These are phyloP conservation scores for Alternaria viburni DNA, from an alignment of 2,329 filamentous ascomycete genomes.

Conservation along the genomic window DNA sequence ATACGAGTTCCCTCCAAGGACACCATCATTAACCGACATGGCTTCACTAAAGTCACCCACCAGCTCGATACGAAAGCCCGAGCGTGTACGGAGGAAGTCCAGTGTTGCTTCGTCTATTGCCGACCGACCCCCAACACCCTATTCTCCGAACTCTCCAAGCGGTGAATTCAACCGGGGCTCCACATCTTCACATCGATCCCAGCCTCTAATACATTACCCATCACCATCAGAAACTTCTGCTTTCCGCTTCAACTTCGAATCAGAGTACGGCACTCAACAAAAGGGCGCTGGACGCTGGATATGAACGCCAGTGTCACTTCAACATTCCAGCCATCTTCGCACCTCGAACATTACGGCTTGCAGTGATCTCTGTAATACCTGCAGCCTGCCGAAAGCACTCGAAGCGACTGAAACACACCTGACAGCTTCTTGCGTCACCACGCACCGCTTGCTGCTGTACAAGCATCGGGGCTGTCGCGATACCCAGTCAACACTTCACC, in stretches of 20 bases:
- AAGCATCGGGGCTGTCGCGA: background rate
- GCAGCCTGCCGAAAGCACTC: background rate
- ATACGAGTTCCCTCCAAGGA: conserved; percentile 36
- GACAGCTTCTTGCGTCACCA: conserved; percentile 17
- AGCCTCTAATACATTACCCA: conserved; percentile 44
- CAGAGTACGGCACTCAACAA: conserved; percentile 28
- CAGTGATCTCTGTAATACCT: background rate
- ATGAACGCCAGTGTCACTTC: conserved; percentile 8
- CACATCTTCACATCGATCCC: conserved; percentile 37
- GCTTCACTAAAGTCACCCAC: conserved; percentile 30
- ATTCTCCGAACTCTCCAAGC: conserved; percentile 43
- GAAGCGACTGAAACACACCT: conserved; percentile 7
- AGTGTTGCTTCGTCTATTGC: conserved; percentile 43
- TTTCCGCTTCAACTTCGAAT: conserved; percentile 44
- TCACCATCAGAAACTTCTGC: conserved; percentile 48
- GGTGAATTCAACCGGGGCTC: conserved; percentile 37
- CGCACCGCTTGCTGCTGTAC: conserved; percentile 16
- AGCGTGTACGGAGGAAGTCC: conserved; percentile 44
- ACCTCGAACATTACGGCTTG: background rate
- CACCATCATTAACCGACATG: conserved; percentile 34
- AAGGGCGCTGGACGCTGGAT: conserved; percentile 26
- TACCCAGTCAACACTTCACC: conserved; percentile 23
- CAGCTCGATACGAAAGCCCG: conserved; percentile 40
- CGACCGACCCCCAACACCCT: conserved; percentile 49
- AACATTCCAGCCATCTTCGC: background rate